These are phyloP conservation scores for Globisporangium uncinulatum DNA, from an alignment of 352 stramenopile species.

Conservation along the genomic window DNA sequence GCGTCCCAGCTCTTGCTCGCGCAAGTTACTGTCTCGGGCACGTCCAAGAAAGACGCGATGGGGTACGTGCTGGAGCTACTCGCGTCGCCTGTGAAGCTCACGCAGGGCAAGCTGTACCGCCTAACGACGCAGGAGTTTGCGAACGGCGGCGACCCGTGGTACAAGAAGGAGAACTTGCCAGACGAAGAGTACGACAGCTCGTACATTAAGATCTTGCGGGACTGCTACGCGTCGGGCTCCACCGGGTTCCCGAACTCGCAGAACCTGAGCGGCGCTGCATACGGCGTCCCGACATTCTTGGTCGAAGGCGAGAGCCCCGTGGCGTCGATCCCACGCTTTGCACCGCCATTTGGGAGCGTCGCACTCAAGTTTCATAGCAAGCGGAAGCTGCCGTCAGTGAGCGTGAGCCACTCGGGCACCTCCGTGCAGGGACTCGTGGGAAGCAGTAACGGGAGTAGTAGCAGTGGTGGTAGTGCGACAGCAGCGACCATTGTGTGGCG, in stretches of 20 bases:
- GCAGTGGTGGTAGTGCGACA: too few species aligned
- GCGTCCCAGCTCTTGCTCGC: constrained; percentile 59
- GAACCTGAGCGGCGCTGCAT: constrained; percentile 78
- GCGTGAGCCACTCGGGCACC: constrained; percentile 69
- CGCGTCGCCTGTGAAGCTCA: constrained; percentile 44
- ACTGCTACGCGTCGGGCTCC: constrained; percentile 83
- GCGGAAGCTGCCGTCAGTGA: constrained; percentile 49
- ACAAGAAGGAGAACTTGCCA: constrained; percentile 85
- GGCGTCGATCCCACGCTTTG: constrained; percentile 52
- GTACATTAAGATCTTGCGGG: constrained; percentile 83
- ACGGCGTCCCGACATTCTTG: constrained; percentile 81
- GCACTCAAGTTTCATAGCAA: constrained; percentile 62
- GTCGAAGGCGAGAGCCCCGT: constrained; percentile 74
- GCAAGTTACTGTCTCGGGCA: constrained; percentile 51
- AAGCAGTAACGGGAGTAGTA: constrained; percentile 8
- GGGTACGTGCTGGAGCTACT: constrained; percentile 76
- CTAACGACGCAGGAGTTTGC: constrained; percentile 85
- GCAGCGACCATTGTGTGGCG: constrained; percentile 37
- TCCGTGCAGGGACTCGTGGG: constrained; percentile 47
- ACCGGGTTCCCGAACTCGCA: constrained; percentile 81
- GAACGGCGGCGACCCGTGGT: constrained; percentile 84
- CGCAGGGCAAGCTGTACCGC: constrained; percentile 80
- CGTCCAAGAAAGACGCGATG: constrained; percentile 61
- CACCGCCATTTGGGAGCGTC: constrained; percentile 46
- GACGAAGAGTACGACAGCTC: constrained; percentile 84